Conservation (phyloP, 2,329 filamentous ascomycete genomes). For the Fusarium veterinarium region DNA sequence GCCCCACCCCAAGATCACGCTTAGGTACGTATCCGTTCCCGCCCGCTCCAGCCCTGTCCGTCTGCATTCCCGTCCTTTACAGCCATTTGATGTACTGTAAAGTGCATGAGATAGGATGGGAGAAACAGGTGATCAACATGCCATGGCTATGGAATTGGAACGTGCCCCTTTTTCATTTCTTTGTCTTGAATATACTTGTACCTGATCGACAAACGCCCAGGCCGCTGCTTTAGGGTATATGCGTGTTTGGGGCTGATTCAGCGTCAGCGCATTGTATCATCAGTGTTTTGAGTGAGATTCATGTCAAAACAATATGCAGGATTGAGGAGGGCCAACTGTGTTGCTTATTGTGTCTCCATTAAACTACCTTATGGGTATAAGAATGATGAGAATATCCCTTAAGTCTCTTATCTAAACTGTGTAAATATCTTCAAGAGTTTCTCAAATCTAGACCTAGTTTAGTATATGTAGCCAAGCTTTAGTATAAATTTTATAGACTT, state of each 20-base stretch:
- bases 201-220: neutral
- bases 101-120: neutral
- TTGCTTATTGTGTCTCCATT: neutral
- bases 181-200: neutral
- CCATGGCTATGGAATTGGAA: neutral
- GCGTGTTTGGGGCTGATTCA: neutral
- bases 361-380: neutral
- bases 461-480: too few relatives aligned
- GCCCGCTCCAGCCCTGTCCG: neutral
- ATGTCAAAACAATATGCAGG: neutral
- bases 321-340: neutral
- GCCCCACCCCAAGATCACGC: constrained; percentile 7
- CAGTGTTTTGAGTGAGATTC: constrained; percentile 3
- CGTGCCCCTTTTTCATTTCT: neutral
- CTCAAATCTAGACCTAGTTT: neutral
- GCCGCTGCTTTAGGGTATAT: neutral
- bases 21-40: constrained; percentile 22
- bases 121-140: neutral
- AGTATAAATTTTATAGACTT: too few relatives aligned
- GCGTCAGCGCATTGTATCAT: neutral
- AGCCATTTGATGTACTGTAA: neutral
- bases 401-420: neutral
- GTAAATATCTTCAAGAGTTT: neutral
- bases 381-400: neutral
- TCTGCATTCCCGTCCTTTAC: neutral